Base-by-base conservation (phyloP, 192 early-diverging fungal genomes). In the Borealophlyctis nickersoniae region DNA sequence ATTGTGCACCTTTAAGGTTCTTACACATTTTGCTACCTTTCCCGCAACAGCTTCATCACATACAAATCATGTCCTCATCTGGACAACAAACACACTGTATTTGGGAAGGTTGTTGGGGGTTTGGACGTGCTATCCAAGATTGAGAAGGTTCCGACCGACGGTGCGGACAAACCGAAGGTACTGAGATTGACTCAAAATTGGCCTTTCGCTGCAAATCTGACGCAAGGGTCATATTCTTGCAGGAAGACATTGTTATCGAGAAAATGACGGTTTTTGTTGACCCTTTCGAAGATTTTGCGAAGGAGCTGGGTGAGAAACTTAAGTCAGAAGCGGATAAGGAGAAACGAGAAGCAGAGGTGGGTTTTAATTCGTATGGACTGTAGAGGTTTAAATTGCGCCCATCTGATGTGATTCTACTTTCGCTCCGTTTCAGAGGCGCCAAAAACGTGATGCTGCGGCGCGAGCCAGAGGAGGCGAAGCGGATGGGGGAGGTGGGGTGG, bases 71-170 rank as follows among this genome's bases (percentile, higher is more conserved):
- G 68, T 59, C 62, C 33, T 16, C 78, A 82, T 70, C 66, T 86
- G 30, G 65, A 83, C 66, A 84, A 84, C 54, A 96, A 96, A 65
- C 96, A 98, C 69, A 88, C 94, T 0, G 80, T 97, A 4, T 98
- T 98, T 85, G 96, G 96, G 11, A 92, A 77, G 85, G 78, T 97
- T 0, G 91, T 95, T 1, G 91, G 92, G 58, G 96, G 96, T 2
- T 69, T 89, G 67, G 84, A 91, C 26, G 87, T 90, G 2, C 77
- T 98, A 59, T 79, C 81, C 70, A 85, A 83, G 31, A 86, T 97
- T 60, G 94, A 96, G 74, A 58, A 79, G 1, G 76, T 92, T 1
- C 79, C 86, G 0, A 88, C 89, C 1, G 86, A 91, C 53, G 79
- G 76, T 29, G 77, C 79, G 7, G 82, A 80, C 36, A 91, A 92